phyloP scores from a whole-genome alignment of 371 early-diverging fungal species.

The Mucor circinelloides region DNA sequence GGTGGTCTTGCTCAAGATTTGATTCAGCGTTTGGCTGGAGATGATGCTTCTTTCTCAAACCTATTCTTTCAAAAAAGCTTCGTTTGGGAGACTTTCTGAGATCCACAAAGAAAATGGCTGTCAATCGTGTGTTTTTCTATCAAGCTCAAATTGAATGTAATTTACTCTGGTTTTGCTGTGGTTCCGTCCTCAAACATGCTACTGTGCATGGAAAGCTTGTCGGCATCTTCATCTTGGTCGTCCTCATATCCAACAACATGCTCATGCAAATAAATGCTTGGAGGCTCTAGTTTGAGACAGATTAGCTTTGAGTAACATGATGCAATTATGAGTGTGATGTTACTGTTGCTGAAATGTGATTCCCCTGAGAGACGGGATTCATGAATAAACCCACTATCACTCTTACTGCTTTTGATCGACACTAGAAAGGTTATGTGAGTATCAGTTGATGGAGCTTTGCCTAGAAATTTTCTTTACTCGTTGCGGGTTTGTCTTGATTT shows the following conservation, averaged over 20 bases:
- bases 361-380: background rate
- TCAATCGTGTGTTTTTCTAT: background rate
- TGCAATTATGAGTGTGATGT: background rate
- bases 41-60: constrained; percentile 13
- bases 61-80: constrained; percentile 23
- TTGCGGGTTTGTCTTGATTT: background rate
- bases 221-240: constrained; percentile 4
- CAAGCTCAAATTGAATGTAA: background rate
- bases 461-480: background rate
- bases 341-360: background rate
- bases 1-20: background rate
- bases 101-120: background rate
- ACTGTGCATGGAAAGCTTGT: background rate
- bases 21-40: background rate
- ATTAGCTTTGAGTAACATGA: background rate
- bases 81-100: constrained; percentile 4
- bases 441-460: background rate
- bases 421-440: background rate
- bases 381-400: background rate
- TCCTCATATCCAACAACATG: background rate
- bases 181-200: background rate
- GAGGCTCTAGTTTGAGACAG: background rate
- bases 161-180: background rate
- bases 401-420: background rate
- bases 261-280: background rate